Base-by-base conservation (phyloP, 257 asterid genomes). In the Plantago elongata region DNA sequence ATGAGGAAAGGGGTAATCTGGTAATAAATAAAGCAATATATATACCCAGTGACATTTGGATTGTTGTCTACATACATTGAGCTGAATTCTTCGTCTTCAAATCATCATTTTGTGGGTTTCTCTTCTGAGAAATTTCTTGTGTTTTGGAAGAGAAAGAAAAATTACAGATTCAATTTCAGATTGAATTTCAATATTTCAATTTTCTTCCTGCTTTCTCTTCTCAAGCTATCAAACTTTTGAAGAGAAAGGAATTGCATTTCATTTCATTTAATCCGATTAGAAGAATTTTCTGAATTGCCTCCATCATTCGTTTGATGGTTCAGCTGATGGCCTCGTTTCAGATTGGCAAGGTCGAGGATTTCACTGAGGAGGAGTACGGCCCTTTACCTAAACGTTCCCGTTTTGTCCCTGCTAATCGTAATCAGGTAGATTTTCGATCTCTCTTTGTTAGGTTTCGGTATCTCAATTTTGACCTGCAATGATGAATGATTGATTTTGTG, bases 381-480 rank as follows among this genome's bases (percentile, higher is more conserved):
- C 83, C 70, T 54, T 56, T 62, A 38, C 51, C 60, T 61, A 81
- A 81, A 69, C 78, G 84, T 3, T 60, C 71, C 61, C 75, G 69
- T 44, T 60, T 37, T n/a, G 63, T 78, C 34, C 64, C 54, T 9
- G 30, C 57, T 64, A 13, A 43, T 38, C 50, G 10, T 58, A 40
- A 15, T 58, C 57, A 68, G 81, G 83, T 78, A 9, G 11, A 37
- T 13, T 17, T 11, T 16, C 18, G 0, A 54, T 27, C 15, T 54
- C 3, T 54, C 34, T 11, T 18, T 4, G 13, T 54, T 34, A 34
- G 40, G 40, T 34, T 34, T 34, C 8, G 7, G 3, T 34, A 1
- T 34, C 40, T 34, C 7, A 34, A 34, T 34, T 22, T 34, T 3
- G 40, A 1, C 5, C 8, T 34, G 40, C 5, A 34, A 34, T 34